These are phyloP conservation scores for Metschnikowia anglica DNA, from an alignment of 805 yeast genomes.

Conservation along the genomic window DNA sequence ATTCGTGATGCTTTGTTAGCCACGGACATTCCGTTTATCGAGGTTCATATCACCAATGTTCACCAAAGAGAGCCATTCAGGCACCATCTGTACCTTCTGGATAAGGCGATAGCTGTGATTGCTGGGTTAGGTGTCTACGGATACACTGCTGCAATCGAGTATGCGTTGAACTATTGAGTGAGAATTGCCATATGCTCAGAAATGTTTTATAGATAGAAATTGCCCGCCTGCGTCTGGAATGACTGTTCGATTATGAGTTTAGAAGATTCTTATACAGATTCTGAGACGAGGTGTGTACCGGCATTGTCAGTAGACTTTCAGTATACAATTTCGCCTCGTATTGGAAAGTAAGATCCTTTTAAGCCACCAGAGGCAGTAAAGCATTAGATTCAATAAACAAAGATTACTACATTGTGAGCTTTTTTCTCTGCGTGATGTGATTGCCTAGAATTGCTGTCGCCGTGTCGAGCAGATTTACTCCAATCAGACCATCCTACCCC, in stretches of 20 bases:
- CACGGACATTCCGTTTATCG: constrained; percentile 49
- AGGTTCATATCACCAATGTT: constrained; percentile 51
- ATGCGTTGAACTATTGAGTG: constrained; percentile 36
- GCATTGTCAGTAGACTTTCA: neutral
- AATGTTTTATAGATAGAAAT: neutral
- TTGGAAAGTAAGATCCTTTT: neutral
- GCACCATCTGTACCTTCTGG: constrained; percentile 49
- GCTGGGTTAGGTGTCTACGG: constrained; percentile 45
- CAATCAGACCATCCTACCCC: neutral
- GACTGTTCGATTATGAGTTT: neutral
- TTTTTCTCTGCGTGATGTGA: too few relatives aligned
- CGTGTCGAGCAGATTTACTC: neutral
- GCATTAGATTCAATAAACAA: neutral
- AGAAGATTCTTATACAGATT: neutral
- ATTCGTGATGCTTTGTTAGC: constrained; percentile 50
- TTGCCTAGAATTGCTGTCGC: too few relatives aligned
- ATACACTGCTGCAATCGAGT: constrained; percentile 41
- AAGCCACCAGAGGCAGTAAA: neutral
- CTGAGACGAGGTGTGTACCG: neutral
- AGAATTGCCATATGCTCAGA: neutral
- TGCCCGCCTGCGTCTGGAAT: neutral
- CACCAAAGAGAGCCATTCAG: constrained; percentile 53
- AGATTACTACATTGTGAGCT: too few relatives aligned
- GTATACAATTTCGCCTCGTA: neutral
- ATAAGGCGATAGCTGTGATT: constrained; percentile 48